Base-by-base conservation (phyloP, 2,329 filamentous ascomycete species). In the Xylariaceae sp. region DNA sequence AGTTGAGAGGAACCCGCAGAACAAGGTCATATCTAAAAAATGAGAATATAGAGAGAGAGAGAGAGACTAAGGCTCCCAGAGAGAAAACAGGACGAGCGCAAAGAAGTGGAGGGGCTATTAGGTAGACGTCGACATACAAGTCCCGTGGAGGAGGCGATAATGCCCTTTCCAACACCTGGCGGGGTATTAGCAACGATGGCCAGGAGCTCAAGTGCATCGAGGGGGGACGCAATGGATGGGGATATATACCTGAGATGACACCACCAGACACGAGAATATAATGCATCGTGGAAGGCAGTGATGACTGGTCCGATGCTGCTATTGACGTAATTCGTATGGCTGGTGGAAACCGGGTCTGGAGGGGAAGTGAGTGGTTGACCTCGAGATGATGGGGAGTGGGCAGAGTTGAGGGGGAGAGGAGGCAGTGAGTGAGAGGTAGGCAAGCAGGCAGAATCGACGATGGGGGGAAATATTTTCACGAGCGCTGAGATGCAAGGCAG, bases 251-350 rank as follows among this genome's bases (percentile, higher is more conserved):
- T 61, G 60, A 59, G 57, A 67, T 74, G 78, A 77, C 75, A 88
- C 88, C 88, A 81, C 88, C 88, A 68, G 87, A 89, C 67, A 91
- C 88, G 66, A 91, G 80, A 75, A 92, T 86, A 80, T 90, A 90
- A 79, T 90, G 90, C 88, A 91, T 92, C 71, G 77, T 85, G 69
- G 53, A n/a, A 23, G 56, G 48, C 47, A 15, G 30, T 7, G 49
- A 51, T 23, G 10, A 15, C 23, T 30, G 23, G 23, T 30, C 23
- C 23, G 23, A 30, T 30, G 5, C 23, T 30, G 23, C 5, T 30
- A 30, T 18, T 15, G 4, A 15, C 11, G 37, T 42, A 13, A 10
- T 45, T 23, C 45, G 48, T 35, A 30, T n/a, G 55, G 56, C 11
- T 61, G 51, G n/a, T 34, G 30, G 53, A 53, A 57, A 54, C 53